Percentiles rank a stretch among this genome's conserved stretches.
These are phyloP conservation scores for Zygosaccharomyces gambellarensis DNA, from an alignment of 805 yeast genomes.

Conservation along the genomic window DNA sequence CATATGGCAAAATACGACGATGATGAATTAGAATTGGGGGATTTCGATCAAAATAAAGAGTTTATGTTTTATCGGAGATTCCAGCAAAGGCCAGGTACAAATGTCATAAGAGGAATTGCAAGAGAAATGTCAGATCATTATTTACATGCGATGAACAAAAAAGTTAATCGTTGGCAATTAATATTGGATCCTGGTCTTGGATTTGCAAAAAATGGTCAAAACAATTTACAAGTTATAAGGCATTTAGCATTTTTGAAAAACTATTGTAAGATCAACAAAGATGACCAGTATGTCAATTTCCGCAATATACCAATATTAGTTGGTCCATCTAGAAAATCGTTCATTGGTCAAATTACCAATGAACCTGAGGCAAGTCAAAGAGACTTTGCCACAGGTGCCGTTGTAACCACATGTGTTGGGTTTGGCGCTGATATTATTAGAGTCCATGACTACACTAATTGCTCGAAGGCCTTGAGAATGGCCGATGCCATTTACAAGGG, in stretches of 20 bases:
- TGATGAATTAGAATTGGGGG: constrained; percentile 21
- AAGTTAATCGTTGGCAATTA: constrained; percentile 85
- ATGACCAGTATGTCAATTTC: constrained; percentile 27
- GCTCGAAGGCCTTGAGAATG: constrained; percentile 47
- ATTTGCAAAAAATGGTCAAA: constrained; percentile 77
- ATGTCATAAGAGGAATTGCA: constrained; percentile 53
- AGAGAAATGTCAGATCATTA: constrained; percentile 60
- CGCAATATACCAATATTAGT: constrained; percentile 57
- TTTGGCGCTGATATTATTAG: constrained; percentile 76
- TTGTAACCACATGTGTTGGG: constrained; percentile 67
- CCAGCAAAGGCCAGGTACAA: constrained; percentile 20
- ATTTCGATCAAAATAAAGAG: constrained; percentile 12
- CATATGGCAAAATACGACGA: constrained; percentile 49
- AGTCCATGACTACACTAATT: constrained; percentile 76
- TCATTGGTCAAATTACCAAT: constrained; percentile 70
- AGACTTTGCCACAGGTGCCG: constrained; percentile 69
- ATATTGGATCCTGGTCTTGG: constrained; percentile 95
- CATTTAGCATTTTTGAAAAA: constrained; percentile 44
- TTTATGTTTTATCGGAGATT: constrained; percentile 15
- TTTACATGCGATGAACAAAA: constrained; percentile 50
- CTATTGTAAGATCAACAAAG: constrained; percentile 37
- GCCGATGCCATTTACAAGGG: constrained; percentile 57
- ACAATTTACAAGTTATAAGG: constrained; percentile 63
- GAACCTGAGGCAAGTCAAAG: constrained; percentile 56
- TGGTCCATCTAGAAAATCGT: constrained; percentile 87